These are phyloP conservation scores for Kwoniella sp. DNA, from an alignment of 768 basidiomycete species.

Conservation along the genomic window DNA sequence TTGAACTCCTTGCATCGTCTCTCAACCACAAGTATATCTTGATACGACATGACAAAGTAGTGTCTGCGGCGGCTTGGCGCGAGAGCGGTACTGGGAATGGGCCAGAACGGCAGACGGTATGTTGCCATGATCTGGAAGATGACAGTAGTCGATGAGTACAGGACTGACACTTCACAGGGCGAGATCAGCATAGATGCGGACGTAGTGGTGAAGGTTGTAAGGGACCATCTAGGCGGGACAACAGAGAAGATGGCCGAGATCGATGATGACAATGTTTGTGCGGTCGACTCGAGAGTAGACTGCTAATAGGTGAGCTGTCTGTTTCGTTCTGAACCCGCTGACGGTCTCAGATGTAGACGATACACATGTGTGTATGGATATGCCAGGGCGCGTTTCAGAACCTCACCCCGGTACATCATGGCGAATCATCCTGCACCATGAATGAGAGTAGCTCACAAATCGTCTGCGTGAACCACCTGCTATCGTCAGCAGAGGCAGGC, in stretches of 20 bases:
- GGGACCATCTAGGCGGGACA: slow-evolving; percentile 1
- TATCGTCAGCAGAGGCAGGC: too few relatives aligned
- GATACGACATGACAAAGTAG: slow-evolving; percentile 33
- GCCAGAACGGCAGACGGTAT: slow-evolving; percentile 19
- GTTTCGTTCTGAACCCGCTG: too few relatives aligned
- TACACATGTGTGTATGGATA: background rate
- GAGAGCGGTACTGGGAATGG: slow-evolving; percentile 17
- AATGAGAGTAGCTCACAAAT: too few relatives aligned
- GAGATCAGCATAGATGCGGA: slow-evolving; percentile 21
- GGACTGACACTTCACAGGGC: slow-evolving; percentile 6
- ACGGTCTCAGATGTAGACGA: too few relatives aligned
- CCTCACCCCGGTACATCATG: too few relatives aligned
- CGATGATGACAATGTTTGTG: background rate
- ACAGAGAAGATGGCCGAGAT: background rate
- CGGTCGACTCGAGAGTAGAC: background rate
- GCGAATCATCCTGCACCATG: too few relatives aligned
- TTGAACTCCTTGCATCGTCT: slow-evolving; percentile 29
- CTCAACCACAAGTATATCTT: slow-evolving; percentile 39
- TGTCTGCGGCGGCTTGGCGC: slow-evolving; percentile 26
- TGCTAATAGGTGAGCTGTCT: background rate
- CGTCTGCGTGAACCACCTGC: too few relatives aligned
- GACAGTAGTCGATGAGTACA: background rate
- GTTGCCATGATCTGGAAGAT: background rate
- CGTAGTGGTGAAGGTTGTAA: slow-evolving; percentile 16
- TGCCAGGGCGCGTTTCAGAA: background rate